Percentiles rank a stretch among this genome's conserved stretches.
Conservation (phyloP, 805 yeast genomes). For the Candida michaelii region DNA sequence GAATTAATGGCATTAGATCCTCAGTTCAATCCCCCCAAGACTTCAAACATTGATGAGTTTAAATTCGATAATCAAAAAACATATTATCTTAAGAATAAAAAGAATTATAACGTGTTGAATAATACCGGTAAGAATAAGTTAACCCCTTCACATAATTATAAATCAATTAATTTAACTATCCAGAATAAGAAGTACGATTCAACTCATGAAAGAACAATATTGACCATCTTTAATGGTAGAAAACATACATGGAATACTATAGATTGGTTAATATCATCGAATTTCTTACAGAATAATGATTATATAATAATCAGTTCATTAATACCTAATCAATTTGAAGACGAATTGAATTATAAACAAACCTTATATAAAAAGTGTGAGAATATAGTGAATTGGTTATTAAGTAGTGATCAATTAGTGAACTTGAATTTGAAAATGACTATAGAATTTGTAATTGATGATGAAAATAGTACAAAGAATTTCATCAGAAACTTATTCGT, state of each 20-base stretch:
- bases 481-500: slow-evolving; percentile 36
- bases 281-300: slow-evolving; percentile 39
- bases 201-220: slow-evolving; percentile 26
- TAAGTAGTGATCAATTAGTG: slow-evolving; percentile 13
- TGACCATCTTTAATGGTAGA: slow-evolving; percentile 40
- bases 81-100: slow-evolving; percentile 21
- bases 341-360: slow-evolving; percentile 1
- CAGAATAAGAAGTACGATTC: slow-evolving; percentile 35
- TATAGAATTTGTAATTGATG: slow-evolving; percentile 36
- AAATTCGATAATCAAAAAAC: slow-evolving; percentile 44
- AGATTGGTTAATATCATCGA: slow-evolving; percentile 31
- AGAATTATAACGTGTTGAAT: slow-evolving; percentile 11
- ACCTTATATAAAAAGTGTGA: slow-evolving; percentile 24
- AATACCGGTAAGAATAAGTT: slow-evolving; percentile 26
- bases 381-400: slow-evolving; percentile 24
- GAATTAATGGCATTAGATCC: slow-evolving; percentile 56
- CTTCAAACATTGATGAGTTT: slow-evolving; percentile 42
- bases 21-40: slow-evolving; percentile 41
- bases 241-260: slow-evolving; percentile 45
- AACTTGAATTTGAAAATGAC: slow-evolving; percentile 35
- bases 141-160: slow-evolving; percentile 31
- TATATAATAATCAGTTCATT: slow-evolving; percentile 36
- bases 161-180: slow-evolving; percentile 42
- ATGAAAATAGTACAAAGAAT: slow-evolving; percentile 27
- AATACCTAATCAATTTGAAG: slow-evolving; percentile 2